Base-by-base conservation (phyloP, 768 basidiomycete genomes). In the Tremella fuciformis region DNA sequence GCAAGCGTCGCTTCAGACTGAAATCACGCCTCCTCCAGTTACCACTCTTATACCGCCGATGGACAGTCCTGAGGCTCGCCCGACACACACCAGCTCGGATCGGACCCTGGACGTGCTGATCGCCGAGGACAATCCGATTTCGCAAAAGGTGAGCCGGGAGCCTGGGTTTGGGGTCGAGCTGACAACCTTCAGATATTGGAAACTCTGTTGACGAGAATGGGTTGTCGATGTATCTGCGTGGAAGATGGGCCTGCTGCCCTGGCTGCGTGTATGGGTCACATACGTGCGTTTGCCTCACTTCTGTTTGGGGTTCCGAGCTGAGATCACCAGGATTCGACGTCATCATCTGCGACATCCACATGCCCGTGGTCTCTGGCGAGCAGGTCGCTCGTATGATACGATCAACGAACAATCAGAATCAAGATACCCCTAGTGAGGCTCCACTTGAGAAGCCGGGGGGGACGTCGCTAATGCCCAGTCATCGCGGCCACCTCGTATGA, bases 71-170 rank as follows among this genome's bases (percentile, higher is more conserved):
- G 66, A 62, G 54, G 39, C 34, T 7, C 49, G 51, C 7, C 34
- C 34, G 13, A 52, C 51, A 29, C 37, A 34, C 4, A n/a, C 8
- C 15, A 15, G 9, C 13, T 83, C 77, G 57, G 91, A 93, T 73
- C 85, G 90, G 40, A 86, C 87, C n/a, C 86, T 98, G 54, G 96
- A 92, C 40, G 92, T 91, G 70, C 77, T 99, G 24, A 82, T 99
- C 37, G 96, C 94, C 0, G 96, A 98, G 76, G 92, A 98, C 69
- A 98, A 99, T 70, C 96, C 96, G 1, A 97, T 98, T 64, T 94
- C 92, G 0, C 89, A 89, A 29, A 97, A 98, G 58, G 70, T 71
- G 60, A 59, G 70, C 53, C 15, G 15, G 53, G 4, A 1, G 25
- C 18, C 39, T 48, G 38, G 29, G 16, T 18, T 2, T 40, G 9